A percentile compares a stretch with the other conserved stretches of the same genome.
Evolutionary conservation across 176 grass and related monocot genomes (phyloP).

Genomic region (Microstegium vimineum): DNA sequence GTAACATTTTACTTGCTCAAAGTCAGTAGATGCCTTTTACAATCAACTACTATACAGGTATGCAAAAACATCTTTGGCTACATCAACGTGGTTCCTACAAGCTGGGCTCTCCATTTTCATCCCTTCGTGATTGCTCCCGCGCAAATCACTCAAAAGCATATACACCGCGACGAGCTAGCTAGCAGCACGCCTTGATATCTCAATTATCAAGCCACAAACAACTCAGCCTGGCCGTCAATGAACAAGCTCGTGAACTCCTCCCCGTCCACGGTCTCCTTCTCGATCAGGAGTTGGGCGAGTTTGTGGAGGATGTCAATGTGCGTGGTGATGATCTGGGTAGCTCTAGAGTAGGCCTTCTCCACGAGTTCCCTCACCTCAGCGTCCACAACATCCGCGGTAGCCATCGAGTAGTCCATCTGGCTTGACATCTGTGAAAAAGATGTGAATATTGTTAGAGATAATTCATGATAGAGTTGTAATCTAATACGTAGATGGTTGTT

Average conservation of each 20-base stretch:
- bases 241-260: conserved; percentile 99
- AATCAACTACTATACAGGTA: background rate
- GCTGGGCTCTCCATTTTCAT: background rate
- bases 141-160: background rate
- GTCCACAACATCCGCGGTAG: conserved; percentile 87
- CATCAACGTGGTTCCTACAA: background rate
- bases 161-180: background rate
- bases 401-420: conserved; percentile 98
- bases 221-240: conserved; percentile 86
- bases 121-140: background rate
- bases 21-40: background rate
- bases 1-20: background rate
- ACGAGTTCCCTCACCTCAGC: conserved; percentile 91
- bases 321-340: conserved; percentile 63
- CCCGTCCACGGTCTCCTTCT: conserved; percentile 94
- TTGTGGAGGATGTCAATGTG: conserved; percentile 92
- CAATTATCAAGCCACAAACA: conserved; percentile 85
- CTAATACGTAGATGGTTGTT: too few species aligned
- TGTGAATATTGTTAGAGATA: too few species aligned
- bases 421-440: conserved; percentile 65
- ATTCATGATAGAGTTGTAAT: too few species aligned
- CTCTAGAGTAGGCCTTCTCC: conserved; percentile 69
- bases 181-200: background rate
- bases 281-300: conserved; percentile 84
- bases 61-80: background rate